Conservation (phyloP, 805 yeast species). For the Scheffersomyces lignosus region DNA sequence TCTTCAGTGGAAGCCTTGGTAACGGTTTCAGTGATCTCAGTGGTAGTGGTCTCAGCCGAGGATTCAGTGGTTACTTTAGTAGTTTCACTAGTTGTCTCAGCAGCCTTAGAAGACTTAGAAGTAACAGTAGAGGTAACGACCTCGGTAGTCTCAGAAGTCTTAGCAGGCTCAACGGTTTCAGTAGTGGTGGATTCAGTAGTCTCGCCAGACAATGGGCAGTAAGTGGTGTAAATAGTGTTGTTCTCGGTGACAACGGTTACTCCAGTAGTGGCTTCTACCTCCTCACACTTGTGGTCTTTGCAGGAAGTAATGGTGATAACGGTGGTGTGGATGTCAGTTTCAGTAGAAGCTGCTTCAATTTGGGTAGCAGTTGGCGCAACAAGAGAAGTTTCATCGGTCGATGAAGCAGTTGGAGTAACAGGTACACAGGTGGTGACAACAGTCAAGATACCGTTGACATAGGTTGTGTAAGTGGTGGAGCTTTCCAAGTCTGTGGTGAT, state of each 20-base stretch:
- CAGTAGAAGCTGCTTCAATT: not conserved
- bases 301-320: slow-evolving; percentile 20
- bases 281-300: slow-evolving; percentile 16
- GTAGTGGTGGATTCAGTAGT: slow-evolving; percentile 16
- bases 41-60: slow-evolving; percentile 7
- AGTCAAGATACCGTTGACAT: slow-evolving; percentile 41
- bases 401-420: slow-evolving; percentile 9
- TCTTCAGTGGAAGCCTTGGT: not conserved
- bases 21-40: slow-evolving; percentile 2
- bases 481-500: slow-evolving; percentile 34
- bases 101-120: slow-evolving; percentile 4
- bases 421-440: slow-evolving; percentile 36
- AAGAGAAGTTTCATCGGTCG: slow-evolving; percentile 20
- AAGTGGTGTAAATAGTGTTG: slow-evolving; percentile 11
- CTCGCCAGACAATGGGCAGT: slow-evolving; percentile 7
- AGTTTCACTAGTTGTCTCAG: slow-evolving; percentile 5
- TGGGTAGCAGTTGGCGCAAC: not conserved
- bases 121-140: slow-evolving; percentile 5
- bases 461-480: slow-evolving; percentile 34
- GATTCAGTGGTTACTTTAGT: not conserved
- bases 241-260: slow-evolving; percentile 8
- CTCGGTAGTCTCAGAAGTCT: slow-evolving; percentile 10
- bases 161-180: slow-evolving; percentile 26
- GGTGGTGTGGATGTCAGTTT: slow-evolving; percentile 5
- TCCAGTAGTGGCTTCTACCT: slow-evolving; percentile 6